Conservation (phyloP, 176 grass and related monocot genomes). For the Carex myosuroides region DNA sequence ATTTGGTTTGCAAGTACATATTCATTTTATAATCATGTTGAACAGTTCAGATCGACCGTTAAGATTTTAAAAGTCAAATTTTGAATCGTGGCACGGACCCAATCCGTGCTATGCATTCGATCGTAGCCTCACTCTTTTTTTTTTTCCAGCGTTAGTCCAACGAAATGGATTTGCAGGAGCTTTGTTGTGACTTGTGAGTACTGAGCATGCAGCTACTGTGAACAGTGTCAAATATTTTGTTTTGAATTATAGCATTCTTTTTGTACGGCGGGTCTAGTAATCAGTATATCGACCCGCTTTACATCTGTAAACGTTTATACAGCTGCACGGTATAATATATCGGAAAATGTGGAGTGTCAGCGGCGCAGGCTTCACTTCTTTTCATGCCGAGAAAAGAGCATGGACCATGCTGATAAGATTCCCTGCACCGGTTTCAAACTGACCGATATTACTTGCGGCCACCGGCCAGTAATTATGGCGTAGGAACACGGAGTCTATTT, state of each 20-base stretch:
- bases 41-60: too few species aligned
- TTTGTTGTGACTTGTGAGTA: background rate
- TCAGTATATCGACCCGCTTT: background rate
- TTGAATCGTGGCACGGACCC: too few species aligned
- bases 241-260: background rate
- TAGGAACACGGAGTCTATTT: background rate
- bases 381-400: constrained; percentile 16
- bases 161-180: constrained; percentile 8
- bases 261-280: too few species aligned
- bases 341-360: constrained; percentile 7
- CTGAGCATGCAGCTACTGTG: background rate
- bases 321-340: background rate
- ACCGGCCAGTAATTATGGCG: background rate
- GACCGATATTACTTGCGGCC: too few species aligned
- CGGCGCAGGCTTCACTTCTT: constrained; percentile 16
- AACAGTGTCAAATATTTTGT: background rate
- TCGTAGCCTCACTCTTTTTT: too few species aligned
- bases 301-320: background rate
- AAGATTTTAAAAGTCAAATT: too few species aligned
- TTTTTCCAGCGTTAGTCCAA: background rate
- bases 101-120: too few species aligned
- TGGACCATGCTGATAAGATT: background rate
- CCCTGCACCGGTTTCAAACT: background rate
- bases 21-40: too few species aligned
- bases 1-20: too few species aligned